Conservation (phyloP, 2,329 filamentous ascomycete genomes). For the Zalaria obscura region DNA sequence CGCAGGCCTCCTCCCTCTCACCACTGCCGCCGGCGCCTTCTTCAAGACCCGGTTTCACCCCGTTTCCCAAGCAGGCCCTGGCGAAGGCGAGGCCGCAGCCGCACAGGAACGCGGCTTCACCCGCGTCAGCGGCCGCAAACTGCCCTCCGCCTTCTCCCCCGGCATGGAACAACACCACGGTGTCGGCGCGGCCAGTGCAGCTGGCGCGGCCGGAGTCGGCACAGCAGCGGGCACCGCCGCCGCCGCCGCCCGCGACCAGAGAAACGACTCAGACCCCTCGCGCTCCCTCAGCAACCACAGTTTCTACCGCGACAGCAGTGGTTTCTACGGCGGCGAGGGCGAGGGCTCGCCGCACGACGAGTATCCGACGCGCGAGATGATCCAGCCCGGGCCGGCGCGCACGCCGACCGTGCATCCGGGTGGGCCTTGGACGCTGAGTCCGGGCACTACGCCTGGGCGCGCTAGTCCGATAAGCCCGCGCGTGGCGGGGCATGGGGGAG, state of each 20-base stretch:
- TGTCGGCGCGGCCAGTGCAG: constrained; percentile 12
- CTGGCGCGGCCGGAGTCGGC: neutral
- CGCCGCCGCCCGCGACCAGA: constrained; percentile 11
- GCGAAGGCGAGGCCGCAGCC: constrained; percentile 2
- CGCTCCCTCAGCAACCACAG: constrained; percentile 20
- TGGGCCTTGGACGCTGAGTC: constrained; percentile 14
- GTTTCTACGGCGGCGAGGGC: constrained; percentile 25
- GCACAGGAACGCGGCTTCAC: constrained; percentile 29
- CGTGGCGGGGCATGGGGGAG: constrained; percentile 5
- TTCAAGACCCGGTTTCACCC: constrained; percentile 2
- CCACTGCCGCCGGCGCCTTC: constrained; percentile 20
- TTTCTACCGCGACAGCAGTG: constrained; percentile 30
- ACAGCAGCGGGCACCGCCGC: constrained; percentile 6
- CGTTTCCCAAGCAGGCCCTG: constrained; percentile 4
- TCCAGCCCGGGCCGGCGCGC: constrained; percentile 19
- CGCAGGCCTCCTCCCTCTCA: constrained; percentile 21
- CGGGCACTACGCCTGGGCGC: constrained; percentile 5
- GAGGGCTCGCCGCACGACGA: constrained; percentile 5
- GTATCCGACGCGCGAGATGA: constrained; percentile 6
- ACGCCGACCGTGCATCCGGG: constrained; percentile 16
- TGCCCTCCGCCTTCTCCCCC: constrained; percentile 33
- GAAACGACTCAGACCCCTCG: constrained; percentile 3
- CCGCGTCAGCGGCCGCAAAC: constrained; percentile 32
- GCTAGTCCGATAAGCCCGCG: constrained; percentile 5
- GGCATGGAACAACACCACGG: constrained; percentile 21